These are phyloP conservation scores for Salvia miltiorrhiza DNA, from an alignment of 257 asterid genomes.

Conservation along the genomic window DNA sequence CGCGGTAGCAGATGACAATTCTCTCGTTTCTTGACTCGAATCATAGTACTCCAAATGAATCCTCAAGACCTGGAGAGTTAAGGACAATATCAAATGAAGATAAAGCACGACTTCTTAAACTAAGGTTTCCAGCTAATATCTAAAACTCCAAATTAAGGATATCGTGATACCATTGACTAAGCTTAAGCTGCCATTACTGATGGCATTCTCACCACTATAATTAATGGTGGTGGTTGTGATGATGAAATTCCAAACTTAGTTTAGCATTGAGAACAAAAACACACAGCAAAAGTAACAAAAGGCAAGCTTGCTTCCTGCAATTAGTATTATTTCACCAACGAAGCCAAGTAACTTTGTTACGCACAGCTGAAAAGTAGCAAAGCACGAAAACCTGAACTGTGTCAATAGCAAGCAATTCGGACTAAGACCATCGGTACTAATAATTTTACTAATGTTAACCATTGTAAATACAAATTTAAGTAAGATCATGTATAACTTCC, in stretches of 20 bases:
- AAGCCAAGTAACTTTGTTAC: background rate
- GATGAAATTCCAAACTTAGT: background rate
- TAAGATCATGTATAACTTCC: background rate
- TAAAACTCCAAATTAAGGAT: background rate
- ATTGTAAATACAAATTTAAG: too few relatives aligned
- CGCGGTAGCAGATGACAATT: constrained; percentile 18
- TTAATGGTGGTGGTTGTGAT: background rate
- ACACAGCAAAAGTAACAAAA: background rate
- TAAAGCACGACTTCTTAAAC: background rate
- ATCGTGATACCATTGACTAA: background rate
- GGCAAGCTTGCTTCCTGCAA: background rate
- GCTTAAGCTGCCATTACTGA: background rate
- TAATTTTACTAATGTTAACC: too few relatives aligned
- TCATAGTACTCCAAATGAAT: constrained; percentile 57
- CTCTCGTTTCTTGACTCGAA: constrained; percentile 25
- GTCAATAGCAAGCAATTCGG: background rate
- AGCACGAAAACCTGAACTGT: background rate
- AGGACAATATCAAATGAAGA: background rate
- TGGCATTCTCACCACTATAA: background rate
- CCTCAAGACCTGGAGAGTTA: constrained; percentile 59
- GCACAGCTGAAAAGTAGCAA: background rate
- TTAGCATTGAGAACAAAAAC: background rate
- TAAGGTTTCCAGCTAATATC: background rate
- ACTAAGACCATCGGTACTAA: background rate
- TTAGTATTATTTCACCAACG: background rate